Evolutionary conservation across 371 early-diverging fungal species (phyloP).

Genomic region (Apophysomyces trapeziformis): DNA sequence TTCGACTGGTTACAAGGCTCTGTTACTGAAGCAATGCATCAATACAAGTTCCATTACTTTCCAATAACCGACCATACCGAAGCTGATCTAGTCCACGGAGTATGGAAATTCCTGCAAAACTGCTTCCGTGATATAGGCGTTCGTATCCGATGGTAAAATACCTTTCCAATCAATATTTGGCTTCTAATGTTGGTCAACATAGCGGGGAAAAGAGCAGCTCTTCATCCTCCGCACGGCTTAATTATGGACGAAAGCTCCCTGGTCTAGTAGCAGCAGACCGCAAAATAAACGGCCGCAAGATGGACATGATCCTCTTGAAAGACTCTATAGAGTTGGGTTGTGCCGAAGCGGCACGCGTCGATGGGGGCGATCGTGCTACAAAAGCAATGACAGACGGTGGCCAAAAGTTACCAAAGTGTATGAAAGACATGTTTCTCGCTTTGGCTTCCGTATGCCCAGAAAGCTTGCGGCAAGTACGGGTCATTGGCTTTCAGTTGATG

Average conservation of each 20-base stretch:
- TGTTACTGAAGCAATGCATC: too few species aligned
- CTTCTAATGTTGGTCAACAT: background rate
- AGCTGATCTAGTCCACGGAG: background rate
- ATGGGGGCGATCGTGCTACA: background rate
- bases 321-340: background rate
- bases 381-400: background rate
- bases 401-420: background rate
- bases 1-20: too few species aligned
- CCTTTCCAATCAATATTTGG: background rate
- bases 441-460: background rate
- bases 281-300: background rate
- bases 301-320: background rate
- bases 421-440: background rate
- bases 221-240: background rate
- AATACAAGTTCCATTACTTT: too few species aligned
- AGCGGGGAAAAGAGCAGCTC: background rate
- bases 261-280: background rate
- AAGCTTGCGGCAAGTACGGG: background rate
- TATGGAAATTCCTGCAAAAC: slow-evolving; percentile 1
- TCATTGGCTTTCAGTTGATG: background rate
- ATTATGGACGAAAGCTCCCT: background rate
- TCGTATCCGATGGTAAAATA: background rate
- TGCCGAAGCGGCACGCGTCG: background rate
- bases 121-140: background rate
- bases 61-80: too few species aligned